phyloP scores from a whole-genome alignment of 805 yeast genomes.

The Barnettozyma californica region DNA sequence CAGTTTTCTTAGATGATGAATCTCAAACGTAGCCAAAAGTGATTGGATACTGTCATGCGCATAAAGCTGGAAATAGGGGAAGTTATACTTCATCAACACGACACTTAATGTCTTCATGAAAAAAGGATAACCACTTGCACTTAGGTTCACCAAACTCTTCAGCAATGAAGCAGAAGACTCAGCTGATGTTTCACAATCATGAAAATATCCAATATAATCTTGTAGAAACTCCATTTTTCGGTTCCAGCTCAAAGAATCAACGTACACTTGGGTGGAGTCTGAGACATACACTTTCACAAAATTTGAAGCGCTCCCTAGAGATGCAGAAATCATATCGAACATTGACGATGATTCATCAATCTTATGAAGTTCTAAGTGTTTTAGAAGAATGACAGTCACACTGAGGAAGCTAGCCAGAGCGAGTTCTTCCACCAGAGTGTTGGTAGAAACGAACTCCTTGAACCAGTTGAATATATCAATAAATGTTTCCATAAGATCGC shows the following conservation, averaged over 20 bases:
- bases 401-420: conserved; percentile 29
- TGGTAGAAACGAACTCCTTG: conserved; percentile 33
- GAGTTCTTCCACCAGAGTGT: conserved; percentile 34
- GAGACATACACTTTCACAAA: conserved; percentile 7
- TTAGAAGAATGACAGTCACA: conserved; percentile 30
- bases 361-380: conserved; percentile 17
- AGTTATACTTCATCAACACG: conserved; percentile 3
- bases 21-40: neutral
- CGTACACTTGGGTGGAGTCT: neutral
- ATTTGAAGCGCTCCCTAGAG: conserved; percentile 13
- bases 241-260: neutral
- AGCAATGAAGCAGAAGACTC: conserved; percentile 26
- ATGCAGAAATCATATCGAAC: neutral
- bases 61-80: conserved; percentile 21
- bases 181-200: conserved; percentile 20
- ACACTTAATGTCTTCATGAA: conserved; percentile 12
- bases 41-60: conserved; percentile 3
- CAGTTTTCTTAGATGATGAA: neutral
- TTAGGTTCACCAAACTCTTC: conserved; percentile 16
- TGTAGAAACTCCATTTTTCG: conserved; percentile 17
- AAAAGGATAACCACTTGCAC: conserved; percentile 20
- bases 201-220: conserved; percentile 22
- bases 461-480: conserved; percentile 46
- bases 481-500: conserved; percentile 35
- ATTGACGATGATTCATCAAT: neutral